These are phyloP conservation scores for Cyclotella choctawhatcheeana DNA, from an alignment of 108 stramenopile species.

Conservation along the genomic window DNA sequence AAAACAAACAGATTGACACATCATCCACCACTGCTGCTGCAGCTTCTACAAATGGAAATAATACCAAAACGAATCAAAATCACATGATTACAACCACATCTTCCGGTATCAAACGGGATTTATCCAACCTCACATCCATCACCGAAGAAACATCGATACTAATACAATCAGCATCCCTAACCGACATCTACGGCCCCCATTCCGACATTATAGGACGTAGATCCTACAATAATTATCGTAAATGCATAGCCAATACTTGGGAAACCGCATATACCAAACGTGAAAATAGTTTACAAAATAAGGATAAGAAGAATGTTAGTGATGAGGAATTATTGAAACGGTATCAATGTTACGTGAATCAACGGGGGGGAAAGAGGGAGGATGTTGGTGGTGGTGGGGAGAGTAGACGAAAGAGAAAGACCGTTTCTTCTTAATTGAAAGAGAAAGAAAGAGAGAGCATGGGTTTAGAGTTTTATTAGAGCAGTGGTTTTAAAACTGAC, in stretches of 20 bases:
- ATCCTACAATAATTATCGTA: conserved; percentile 76
- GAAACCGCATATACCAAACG: conserved; percentile 45
- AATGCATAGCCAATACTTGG: conserved; percentile 62
- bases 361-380: conserved; percentile 17
- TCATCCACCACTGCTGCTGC: too few species aligned
- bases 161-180: conserved; percentile 46
- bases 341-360: conserved; percentile 70
- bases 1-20: too few species aligned
- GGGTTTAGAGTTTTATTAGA: too few species aligned
- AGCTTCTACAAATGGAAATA: too few species aligned
- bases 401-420: conserved; percentile 26
- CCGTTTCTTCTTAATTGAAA: too few species aligned
- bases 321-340: conserved; percentile 77
- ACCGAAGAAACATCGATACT: background rate
- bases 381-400: conserved; percentile 9
- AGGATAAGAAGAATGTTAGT: conserved; percentile 45
- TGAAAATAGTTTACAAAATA: conserved; percentile 30
- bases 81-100: background rate
- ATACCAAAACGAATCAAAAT: too few species aligned
- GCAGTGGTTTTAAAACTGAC: too few species aligned
- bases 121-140: background rate
- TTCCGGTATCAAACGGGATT: conserved; percentile 3
- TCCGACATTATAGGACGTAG: conserved; percentile 73
- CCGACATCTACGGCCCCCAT: conserved; percentile 73
- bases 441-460: too few species aligned